phyloP scores from a whole-genome alignment of 2,329 filamentous ascomycete genomes.

The Ophiostoma australiae region DNA sequence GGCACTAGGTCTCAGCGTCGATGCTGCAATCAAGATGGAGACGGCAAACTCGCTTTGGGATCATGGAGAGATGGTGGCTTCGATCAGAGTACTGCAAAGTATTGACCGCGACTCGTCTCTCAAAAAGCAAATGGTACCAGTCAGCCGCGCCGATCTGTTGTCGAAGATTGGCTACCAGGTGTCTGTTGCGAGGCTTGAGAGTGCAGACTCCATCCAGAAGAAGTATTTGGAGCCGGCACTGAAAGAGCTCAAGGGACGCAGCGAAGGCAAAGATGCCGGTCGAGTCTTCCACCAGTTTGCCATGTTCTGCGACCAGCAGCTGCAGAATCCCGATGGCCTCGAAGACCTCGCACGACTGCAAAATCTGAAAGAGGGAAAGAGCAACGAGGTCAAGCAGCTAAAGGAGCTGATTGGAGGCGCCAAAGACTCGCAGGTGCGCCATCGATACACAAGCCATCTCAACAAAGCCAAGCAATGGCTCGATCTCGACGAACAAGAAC shows the following conservation, averaged over 20 bases:
- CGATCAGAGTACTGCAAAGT: constrained; percentile 80
- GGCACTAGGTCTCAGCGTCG: constrained; percentile 67
- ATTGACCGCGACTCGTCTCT: constrained; percentile 59
- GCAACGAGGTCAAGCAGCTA: constrained; percentile 71
- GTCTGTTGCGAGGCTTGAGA: constrained; percentile 83
- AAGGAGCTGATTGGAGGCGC: constrained; percentile 53
- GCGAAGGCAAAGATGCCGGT: constrained; percentile 67
- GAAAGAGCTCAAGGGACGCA: constrained; percentile 66
- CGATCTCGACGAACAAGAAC: constrained; percentile 82
- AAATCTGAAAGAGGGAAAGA: constrained; percentile 73
- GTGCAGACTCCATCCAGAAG: constrained; percentile 82
- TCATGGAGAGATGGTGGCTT: constrained; percentile 81
- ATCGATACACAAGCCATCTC: constrained; percentile 56
- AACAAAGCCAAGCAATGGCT: constrained; percentile 81
- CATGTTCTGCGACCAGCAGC: constrained; percentile 87
- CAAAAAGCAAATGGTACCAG: constrained; percentile 62
- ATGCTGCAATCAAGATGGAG: constrained; percentile 73
- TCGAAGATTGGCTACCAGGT: constrained; percentile 85
- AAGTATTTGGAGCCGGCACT: constrained; percentile 82
- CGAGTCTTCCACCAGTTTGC: constrained; percentile 94
- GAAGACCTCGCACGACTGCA: constrained; percentile 80
- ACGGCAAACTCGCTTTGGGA: constrained; percentile 90
- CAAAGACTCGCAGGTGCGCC: constrained; percentile 49
- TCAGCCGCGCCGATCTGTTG: constrained; percentile 73
- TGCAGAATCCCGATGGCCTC: constrained; percentile 77